These are phyloP conservation scores for Ilyonectria destructans DNA, from an alignment of 2,329 filamentous ascomycete genomes.

Conservation along the genomic window DNA sequence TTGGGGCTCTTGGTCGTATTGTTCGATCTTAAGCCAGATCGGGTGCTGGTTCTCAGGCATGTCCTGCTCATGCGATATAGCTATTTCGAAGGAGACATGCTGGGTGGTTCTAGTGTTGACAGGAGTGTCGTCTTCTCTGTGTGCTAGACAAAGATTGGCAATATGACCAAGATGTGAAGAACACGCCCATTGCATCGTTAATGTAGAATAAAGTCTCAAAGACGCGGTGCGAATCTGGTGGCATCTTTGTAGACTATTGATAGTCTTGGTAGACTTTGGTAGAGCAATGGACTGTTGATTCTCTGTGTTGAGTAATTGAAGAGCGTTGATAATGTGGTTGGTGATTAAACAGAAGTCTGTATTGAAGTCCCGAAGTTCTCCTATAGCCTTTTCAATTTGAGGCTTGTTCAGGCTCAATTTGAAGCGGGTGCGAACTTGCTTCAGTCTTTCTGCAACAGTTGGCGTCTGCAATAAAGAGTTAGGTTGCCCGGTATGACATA, in stretches of 20 bases:
- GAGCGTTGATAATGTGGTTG: background rate
- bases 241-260: background rate
- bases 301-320: background rate
- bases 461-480: background rate
- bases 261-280: background rate
- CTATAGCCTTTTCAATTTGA: conserved; percentile 1
- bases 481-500: background rate
- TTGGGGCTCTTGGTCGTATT: background rate
- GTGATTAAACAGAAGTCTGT: conserved; percentile 1
- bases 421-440: background rate
- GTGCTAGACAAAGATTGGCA: background rate
- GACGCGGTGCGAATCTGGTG: background rate
- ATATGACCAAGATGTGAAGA: background rate
- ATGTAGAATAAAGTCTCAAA: background rate
- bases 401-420: conserved; percentile 1
- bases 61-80: background rate
- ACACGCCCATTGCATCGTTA: background rate
- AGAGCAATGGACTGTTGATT: background rate
- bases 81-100: background rate
- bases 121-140: background rate
- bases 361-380: background rate
- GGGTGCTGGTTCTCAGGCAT: background rate
- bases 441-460: background rate
- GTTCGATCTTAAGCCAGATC: conserved; percentile 1
- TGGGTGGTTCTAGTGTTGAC: background rate